Conservation (phyloP, 2,329 filamentous ascomycete genomes). For the Fusarium graminum region DNA sequence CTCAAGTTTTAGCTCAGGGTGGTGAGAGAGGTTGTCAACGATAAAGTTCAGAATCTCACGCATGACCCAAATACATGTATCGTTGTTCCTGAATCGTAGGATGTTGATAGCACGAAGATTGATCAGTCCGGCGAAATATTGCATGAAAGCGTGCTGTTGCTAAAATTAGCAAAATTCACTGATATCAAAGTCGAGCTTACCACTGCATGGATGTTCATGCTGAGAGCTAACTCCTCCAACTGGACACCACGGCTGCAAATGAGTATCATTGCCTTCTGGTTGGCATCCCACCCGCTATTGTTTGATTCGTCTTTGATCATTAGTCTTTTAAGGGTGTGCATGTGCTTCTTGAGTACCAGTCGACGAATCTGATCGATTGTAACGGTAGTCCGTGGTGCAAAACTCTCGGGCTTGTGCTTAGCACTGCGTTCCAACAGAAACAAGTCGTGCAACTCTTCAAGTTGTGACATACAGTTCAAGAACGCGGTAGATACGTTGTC, state of each 20-base stretch:
- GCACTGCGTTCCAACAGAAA: constrained; percentile 68
- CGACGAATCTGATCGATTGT: constrained; percentile 71
- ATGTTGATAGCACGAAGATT: constrained; percentile 69
- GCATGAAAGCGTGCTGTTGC: constrained; percentile 68
- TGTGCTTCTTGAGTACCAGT: constrained; percentile 69
- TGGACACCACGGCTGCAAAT: constrained; percentile 63
- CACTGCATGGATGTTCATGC: constrained; percentile 66
- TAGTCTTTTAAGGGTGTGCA: constrained; percentile 65
- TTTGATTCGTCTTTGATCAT: constrained; percentile 70
- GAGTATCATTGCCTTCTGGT: constrained; percentile 67
- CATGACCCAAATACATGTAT: constrained; percentile 69
- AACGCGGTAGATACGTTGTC: constrained; percentile 71
- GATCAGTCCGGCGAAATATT: constrained; percentile 61
- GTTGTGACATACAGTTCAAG: constrained; percentile 65
- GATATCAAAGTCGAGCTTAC: constrained; percentile 57
- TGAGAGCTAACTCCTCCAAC: constrained; percentile 68
- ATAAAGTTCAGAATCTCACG: constrained; percentile 70
- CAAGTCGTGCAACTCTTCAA: constrained; percentile 68
- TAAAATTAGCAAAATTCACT: constrained; percentile 20
- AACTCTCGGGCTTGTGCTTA: constrained; percentile 66
- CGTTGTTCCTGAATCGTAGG: constrained; percentile 66
- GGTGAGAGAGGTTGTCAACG: constrained; percentile 68
- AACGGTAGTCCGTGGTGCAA: constrained; percentile 63
- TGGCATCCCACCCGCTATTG: constrained; percentile 67
- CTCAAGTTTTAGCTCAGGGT: constrained; percentile 67